Evolutionary conservation across 345 rosid species (phyloP).

Genomic region (Hevea brasiliensis): DNA sequence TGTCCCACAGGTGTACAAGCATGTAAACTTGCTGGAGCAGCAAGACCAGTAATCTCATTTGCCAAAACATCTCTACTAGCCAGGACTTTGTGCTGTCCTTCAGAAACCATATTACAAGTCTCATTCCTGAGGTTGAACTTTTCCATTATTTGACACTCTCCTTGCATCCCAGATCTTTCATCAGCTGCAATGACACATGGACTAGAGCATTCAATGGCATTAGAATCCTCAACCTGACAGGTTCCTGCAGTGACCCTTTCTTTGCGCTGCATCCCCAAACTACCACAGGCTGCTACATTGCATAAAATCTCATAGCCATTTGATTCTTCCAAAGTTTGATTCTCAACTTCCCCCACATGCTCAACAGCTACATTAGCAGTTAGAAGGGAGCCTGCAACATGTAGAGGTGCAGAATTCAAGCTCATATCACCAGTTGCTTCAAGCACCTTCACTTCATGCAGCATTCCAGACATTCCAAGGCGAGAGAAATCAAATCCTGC

Average conservation of each 20-base stretch:
- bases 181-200: not conserved
- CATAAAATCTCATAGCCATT: not conserved
- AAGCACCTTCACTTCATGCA: constrained; percentile 36
- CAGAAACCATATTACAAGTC: constrained; percentile 23
- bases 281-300: constrained; percentile 5
- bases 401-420: constrained; percentile 31
- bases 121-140: not conserved
- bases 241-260: constrained; percentile 21
- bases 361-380: constrained; percentile 25
- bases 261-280: constrained; percentile 27
- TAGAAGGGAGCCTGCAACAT: constrained; percentile 26
- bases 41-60: constrained; percentile 14
- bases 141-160: constrained; percentile 9
- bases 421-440: constrained; percentile 31
- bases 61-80: constrained; percentile 12
- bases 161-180: constrained; percentile 14
- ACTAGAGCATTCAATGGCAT: constrained; percentile 11
- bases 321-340: constrained; percentile 24
- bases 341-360: constrained; percentile 24
- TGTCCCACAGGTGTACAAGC: constrained; percentile 17
- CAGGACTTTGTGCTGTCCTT: constrained; percentile 8
- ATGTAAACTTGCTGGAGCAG: constrained; percentile 7
- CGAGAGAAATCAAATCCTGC: constrained; percentile 18
- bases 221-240: constrained; percentile 23
- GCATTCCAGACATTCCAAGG: constrained; percentile 18